A percentile compares a stretch with the other conserved stretches of the same genome.
These are phyloP conservation scores for Nakaseomyces kungkrabaensis DNA, from an alignment of 1,139 yeast species.

Conservation along the genomic window DNA sequence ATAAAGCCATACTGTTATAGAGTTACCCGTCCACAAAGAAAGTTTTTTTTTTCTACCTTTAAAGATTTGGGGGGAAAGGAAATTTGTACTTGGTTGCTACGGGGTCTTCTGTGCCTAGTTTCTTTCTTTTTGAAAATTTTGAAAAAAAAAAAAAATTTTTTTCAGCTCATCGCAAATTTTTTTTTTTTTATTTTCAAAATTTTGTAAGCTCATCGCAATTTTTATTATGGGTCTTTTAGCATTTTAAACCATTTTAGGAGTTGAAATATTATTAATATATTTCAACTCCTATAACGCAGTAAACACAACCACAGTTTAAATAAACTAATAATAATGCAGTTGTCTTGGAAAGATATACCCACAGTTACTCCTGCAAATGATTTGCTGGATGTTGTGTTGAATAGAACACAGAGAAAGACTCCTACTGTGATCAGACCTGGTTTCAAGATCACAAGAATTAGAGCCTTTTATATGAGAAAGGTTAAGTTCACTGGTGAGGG, in stretches of 20 bases:
- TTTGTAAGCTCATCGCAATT: neutral
- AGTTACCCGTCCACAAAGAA: no score
- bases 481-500: conserved; percentile 95
- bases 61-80: no score
- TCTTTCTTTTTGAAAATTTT: neutral
- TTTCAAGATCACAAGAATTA: conserved; percentile 87
- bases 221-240: neutral
- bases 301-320: no score
- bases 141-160: no score
- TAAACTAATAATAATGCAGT: conserved; percentile 52
- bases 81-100: no score
- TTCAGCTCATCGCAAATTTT: neutral
- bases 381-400: conserved; percentile 89
- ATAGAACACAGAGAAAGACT: conserved; percentile 95
- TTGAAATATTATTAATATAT: no score
- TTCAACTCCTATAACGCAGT: neutral
- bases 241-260: no score
- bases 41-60: no score
- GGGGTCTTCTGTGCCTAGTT: no score
- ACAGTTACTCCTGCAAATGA: conserved; percentile 88
- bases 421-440: conserved; percentile 98
- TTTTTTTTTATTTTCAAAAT: no score
- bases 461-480: conserved; percentile 97
- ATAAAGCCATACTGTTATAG: no score
- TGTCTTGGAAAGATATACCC: conserved; percentile 97